Evolutionary conservation across 257 asterid species (phyloP), one percentile per base, ranked within the genome.

Genomic region (Rhazya stricta): DNA sequence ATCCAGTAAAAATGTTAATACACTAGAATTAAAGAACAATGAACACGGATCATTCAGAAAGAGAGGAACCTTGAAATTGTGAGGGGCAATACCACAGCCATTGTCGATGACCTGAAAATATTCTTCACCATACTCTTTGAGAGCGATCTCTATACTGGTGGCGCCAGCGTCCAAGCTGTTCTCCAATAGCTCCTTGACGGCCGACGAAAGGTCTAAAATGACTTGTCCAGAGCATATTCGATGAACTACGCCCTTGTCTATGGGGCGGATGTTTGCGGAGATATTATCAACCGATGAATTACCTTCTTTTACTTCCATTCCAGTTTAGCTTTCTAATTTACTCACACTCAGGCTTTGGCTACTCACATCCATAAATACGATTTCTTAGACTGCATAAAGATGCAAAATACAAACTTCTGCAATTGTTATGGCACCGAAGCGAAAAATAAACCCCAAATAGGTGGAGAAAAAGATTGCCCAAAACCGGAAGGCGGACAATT

Each of bases 161-260:
- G 98, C 91, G 80, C 96, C 96, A 74, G 97, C 96, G 67, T 95
- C 99, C 67, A 95, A 88, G 94, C 99, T 95, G 90, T 95, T 95
- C 86, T 95, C 99, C 16, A 95, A 96, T 79, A 95, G 94, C 86
- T 92, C 99, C 91, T 92, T 95, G 71, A 95, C 97, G 54, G 98
- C 98, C 46, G 99, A 92, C 41, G 98, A 85, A 62, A 95, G 96
- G 91, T 89, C 98, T 9, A 95, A 19, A 48, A 95, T 92, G 65
- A 95, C 98, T 80, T 95, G 98, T 9, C 99, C 98, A 12, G 99
- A 88, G 82, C 94, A 89, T 60, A 95, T 92, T 32, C 92, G 83
- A 84, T 91, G 97, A 76, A 89, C 97, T 6, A 87, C 89, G 58
- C 86, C 84, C 76, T 86, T 95, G 81, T 83, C 84, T 77, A 95